Base-by-base conservation (phyloP, 2,329 filamentous ascomycete species). In the Aspergillus bombycis region DNA sequence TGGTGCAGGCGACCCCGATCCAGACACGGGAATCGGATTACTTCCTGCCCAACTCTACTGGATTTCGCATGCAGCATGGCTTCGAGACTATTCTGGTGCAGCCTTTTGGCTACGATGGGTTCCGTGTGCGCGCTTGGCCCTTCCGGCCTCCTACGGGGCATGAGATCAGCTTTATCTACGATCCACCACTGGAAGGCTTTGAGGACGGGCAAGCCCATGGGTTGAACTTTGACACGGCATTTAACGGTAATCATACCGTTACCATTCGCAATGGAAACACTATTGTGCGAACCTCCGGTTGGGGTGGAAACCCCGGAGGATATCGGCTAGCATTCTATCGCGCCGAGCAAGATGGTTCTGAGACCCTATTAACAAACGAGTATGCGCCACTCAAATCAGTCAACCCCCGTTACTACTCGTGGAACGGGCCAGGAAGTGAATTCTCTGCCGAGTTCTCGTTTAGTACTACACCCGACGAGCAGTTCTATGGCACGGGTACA, bases 401-500 rank as follows among this genome's bases (percentile, higher is more conserved):
- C 12, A 76, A 77, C 38, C 72, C 77, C 0, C 67, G 77, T 9
- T 78, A 76, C 55, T 78, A 79, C 62, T 71, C 67, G 0, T 78
- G 75, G 74, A 71, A 67, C 19, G 73, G 73, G 3, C 69, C 72
- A 0, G 75, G 76, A 3, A 75, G 74, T 30, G 77, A 78, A 45
- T 79, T 79, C 56, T 65, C 65, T 0, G 74, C 77, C 10, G 72
- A 75, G 7, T 79, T 77, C 62, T 77, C 76, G 1, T 79, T 77
- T 65, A 68, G 68, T 43, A 74, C 72, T n/a, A 74, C 75, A 0
- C 71, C 72, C 0, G 65, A 68, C n/a, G 87, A 89, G 71, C 84
- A 83, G 68, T 82, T 89, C 16, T 89, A 82, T 69, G 87, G 87
- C 34, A 89, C 89, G 82, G 87, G 87, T 0, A 87, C 89, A 70